These are phyloP conservation scores for Hymenoscyphus albidus DNA, from an alignment of 2,329 filamentous ascomycete genomes.

Conservation along the genomic window DNA sequence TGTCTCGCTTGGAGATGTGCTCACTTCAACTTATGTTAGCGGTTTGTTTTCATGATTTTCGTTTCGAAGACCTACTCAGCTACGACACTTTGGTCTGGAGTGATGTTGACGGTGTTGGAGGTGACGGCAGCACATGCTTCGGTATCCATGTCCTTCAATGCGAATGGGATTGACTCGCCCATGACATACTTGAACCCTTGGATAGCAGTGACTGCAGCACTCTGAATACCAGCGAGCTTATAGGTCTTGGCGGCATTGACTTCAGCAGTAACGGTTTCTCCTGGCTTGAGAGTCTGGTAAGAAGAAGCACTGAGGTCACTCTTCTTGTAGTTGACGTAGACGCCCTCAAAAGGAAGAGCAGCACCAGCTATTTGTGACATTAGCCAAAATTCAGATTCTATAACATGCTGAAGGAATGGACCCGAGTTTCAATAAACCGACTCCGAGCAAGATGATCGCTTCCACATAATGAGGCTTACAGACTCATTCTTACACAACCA, in stretches of 20 bases:
- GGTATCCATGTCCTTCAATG: constrained; percentile 11
- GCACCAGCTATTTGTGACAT: constrained; percentile 15
- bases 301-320: constrained; percentile 16
- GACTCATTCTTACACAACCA: too few species aligned
- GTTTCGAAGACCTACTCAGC: constrained; percentile 17
- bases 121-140: constrained; percentile 16
- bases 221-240: constrained; percentile 21
- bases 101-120: constrained; percentile 23
- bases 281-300: constrained; percentile 25
- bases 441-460: too few species aligned
- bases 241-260: constrained; percentile 28
- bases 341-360: constrained; percentile 23
- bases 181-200: constrained; percentile 27
- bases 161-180: constrained; percentile 18
- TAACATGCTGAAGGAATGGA: too few species aligned
- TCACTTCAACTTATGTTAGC: constrained; percentile 12
- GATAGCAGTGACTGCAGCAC: constrained; percentile 23
- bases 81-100: constrained; percentile 23
- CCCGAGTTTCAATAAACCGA: too few species aligned
- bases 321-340: constrained; percentile 26
- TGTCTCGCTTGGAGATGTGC: constrained; percentile 12
- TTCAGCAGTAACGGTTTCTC: constrained; percentile 22
- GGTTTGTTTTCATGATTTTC: background rate
- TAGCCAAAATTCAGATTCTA: background rate
- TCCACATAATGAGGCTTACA: too few species aligned